Percentiles rank a stretch among this genome's conserved stretches.
Evolutionary conservation across 2,329 filamentous ascomycete genomes (phyloP).

Genomic region (Claviceps monticola): DNA sequence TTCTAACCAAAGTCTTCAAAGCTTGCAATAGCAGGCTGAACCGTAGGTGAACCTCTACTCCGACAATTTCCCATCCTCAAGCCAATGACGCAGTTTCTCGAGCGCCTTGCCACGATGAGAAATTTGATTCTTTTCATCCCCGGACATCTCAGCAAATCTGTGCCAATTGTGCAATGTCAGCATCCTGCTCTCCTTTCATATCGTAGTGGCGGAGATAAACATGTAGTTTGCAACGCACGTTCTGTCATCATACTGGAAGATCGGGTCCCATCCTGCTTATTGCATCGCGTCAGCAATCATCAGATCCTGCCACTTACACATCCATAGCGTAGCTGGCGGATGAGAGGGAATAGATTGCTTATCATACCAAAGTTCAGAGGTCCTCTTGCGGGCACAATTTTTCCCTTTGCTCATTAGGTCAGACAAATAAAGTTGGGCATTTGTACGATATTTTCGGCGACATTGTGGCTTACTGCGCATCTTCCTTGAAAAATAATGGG

Average conservation of each 20-base stretch:
- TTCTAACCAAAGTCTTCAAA: neutral
- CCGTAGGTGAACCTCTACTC: neutral
- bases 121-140: slow-evolving; percentile 73
- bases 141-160: slow-evolving; percentile 89
- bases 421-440: neutral
- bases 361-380: slow-evolving; percentile 65
- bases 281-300: neutral
- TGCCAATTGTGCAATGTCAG: neutral
- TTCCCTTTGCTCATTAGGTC: slow-evolving; percentile 32
- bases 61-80: slow-evolving; percentile 20
- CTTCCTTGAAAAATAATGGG: slow-evolving; percentile 84
- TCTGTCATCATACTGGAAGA: slow-evolving; percentile 85
- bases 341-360: neutral
- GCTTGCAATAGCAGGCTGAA: neutral
- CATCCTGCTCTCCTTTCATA: neutral
- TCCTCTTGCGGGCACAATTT: slow-evolving; percentile 74
- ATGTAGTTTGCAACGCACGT: slow-evolving; percentile 39
- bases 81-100: slow-evolving; percentile 72
- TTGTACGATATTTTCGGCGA: neutral
- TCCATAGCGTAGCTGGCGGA: neutral
- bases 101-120: slow-evolving; percentile 86
- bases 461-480: slow-evolving; percentile 47
- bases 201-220: neutral
- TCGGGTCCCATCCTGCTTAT: slow-evolving; percentile 73
- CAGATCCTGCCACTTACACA: neutral